Base-by-base conservation (phyloP, 768 basidiomycete species). In the Auricularia sp. region DNA sequence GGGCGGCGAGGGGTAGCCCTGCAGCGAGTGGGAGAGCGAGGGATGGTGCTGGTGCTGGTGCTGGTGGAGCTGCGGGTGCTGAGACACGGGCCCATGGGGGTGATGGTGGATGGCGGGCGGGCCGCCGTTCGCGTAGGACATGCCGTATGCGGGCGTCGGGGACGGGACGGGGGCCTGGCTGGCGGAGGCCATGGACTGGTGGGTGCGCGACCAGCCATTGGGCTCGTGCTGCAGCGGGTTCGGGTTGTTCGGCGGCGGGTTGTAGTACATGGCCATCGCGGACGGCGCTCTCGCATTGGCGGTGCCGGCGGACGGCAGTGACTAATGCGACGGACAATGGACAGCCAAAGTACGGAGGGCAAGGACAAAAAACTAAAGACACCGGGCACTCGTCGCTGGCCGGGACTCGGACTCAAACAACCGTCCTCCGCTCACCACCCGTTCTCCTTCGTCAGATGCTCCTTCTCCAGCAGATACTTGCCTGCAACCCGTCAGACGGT, bases 361-460 rank as follows among this genome's bases (percentile, higher is more conserved):
- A 51, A 21, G 21, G 47, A 51, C 47, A 51, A 51, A 51, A 51
- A 51, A 8, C 14, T 4, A 16, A 29, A 29, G 29, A 29, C 29
- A 29, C 29, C 29, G 29, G 29, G 2, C 29, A 29, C 11, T 42
- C 39, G 39, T 42, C 39, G 12, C 39, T 42, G 39, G 39, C 7
- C 8, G 39, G 12, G 39, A 29, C 29, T 29, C 29, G 29, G 29
- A 29, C 29, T 29, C 29, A 29, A 29, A 29, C 43, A 44, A 10
- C 18, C 47, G 47, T 12, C 11, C 33, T 62, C 35, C n/a, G 10
- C 5, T 36, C 36, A 18, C 90, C 90, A 93, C 33, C 83, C 82
- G 70, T 93, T 93, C 72, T 92, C 89, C 71, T 92, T 93, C 61
- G 90, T 77, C 12, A 91, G 74, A 70, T 84, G 87, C 78, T 91